These are phyloP conservation scores for Vitis vinifera DNA, from an alignment of 164 flowering plant species.

Conservation along the genomic window DNA sequence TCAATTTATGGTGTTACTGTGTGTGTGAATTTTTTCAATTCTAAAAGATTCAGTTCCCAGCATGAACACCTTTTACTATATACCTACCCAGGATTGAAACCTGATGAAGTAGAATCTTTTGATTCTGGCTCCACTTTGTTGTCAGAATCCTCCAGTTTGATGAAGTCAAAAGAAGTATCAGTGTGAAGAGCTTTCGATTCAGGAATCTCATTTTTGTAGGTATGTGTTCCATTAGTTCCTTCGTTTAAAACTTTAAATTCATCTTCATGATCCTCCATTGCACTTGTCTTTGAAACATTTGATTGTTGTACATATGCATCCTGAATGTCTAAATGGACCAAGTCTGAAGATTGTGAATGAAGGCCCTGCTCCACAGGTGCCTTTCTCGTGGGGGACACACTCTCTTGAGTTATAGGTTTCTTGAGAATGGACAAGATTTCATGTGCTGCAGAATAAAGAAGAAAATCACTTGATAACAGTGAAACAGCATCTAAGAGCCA, in stretches of 20 bases:
- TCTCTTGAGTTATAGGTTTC: slow-evolving; percentile 33
- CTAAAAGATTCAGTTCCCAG: too few species aligned
- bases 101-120: slow-evolving; percentile 5
- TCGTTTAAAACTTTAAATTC: slow-evolving; percentile 7
- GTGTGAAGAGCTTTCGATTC: slow-evolving; percentile 9
- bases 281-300: slow-evolving; percentile 3
- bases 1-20: not conserved
- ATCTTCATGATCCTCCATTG: slow-evolving; percentile 11
- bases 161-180: slow-evolving; percentile 1
- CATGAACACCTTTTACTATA: too few species aligned
- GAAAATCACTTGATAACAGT: not conserved
- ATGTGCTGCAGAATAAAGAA: slow-evolving; percentile 38
- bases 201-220: slow-evolving; percentile 8
- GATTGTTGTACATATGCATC: slow-evolving; percentile 13
- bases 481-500: not conserved
- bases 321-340: slow-evolving; percentile 21
- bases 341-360: slow-evolving; percentile 23
- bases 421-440: slow-evolving; percentile 63
- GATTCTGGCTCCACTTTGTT: not conserved
- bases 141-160: slow-evolving; percentile 7
- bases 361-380: slow-evolving; percentile 14
- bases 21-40: too few species aligned
- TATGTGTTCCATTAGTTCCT: slow-evolving; percentile 2
- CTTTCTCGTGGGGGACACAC: slow-evolving; percentile 5
- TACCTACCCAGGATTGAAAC: not conserved